phyloP scores from a whole-genome alignment of 1,284 basidiomycete species.

The Sporisorium graminicola region DNA sequence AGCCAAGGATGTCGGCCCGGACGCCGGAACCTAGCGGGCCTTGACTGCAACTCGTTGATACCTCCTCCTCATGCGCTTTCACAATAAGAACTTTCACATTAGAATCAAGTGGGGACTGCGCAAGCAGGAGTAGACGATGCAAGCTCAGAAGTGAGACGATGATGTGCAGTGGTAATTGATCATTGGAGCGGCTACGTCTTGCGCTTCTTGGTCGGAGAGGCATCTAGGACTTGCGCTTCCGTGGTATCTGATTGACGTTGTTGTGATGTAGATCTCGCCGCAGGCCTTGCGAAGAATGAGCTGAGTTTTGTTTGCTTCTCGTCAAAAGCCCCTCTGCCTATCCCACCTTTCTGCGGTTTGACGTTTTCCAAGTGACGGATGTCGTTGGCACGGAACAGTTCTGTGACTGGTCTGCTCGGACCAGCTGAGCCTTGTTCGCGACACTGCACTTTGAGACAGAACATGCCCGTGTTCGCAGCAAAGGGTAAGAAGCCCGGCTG shows the following conservation, averaged over 20 bases:
- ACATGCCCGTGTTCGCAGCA: slow-evolving; percentile 57
- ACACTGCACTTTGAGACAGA: slow-evolving; percentile 41
- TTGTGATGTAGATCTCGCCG: not conserved
- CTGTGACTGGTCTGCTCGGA: slow-evolving; percentile 3
- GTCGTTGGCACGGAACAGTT: slow-evolving; percentile 42
- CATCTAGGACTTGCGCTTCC: not conserved
- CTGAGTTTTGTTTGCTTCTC: slow-evolving; percentile 36
- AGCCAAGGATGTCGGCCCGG: too few species aligned
- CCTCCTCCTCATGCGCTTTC: too few species aligned
- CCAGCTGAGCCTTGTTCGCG: not conserved
- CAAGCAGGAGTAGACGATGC: too few species aligned
- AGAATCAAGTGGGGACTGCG: too few species aligned
- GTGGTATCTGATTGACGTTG: not conserved
- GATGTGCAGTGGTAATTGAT: not conserved
- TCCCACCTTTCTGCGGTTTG: slow-evolving; percentile 43
- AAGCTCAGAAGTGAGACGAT: too few species aligned
- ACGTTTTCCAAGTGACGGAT: slow-evolving; percentile 31
- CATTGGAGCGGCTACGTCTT: slow-evolving; percentile 9
- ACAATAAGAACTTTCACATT: too few species aligned
- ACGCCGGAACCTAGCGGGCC: too few species aligned
- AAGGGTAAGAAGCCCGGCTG: slow-evolving; percentile 42
- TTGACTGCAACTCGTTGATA: not conserved
- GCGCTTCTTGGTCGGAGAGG: slow-evolving; percentile 28
- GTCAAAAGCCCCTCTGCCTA: slow-evolving; percentile 37
- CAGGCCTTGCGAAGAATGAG: slow-evolving; percentile 29